Evolutionary conservation across 1,284 basidiomycete genomes (phyloP), one percentile per base, ranked within the genome.

Genomic region (Erythrobasidium hasegawianum): DNA sequence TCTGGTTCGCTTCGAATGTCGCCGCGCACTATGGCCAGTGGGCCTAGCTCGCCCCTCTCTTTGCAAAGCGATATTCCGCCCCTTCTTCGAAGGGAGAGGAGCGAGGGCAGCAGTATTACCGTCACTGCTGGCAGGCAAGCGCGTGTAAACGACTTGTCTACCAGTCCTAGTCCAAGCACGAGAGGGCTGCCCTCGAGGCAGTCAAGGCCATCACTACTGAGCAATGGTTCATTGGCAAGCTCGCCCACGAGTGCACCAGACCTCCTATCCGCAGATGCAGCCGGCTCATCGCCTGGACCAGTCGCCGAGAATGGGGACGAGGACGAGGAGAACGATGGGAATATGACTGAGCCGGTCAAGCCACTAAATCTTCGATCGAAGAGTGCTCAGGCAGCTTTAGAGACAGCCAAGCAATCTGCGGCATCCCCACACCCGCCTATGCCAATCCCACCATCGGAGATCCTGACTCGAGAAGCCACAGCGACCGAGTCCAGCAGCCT

Each of bases 321-420:
- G 14, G 43, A 47, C 4, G 43, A 47, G n/a, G n/a, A 18, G n/a
- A 24, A 47, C 43, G 43, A 47, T 24, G 43, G 43, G 4, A 47
- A 47, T 16, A 47, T 47, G 43, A 47, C 43, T 18, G 43, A 47
- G 14, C 43, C 43, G n/a, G 43, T 47, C 43, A 47, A 47, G 43
- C 43, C 43, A 7, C 43, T 47, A 8, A 47, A 47, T 24, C 16
- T 47, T 5, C 43, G 43, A 16, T 47, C 43, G 7, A 47, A 53
- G 50, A 53, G 50, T 26, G 50, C 50, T 20, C n/a, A 20, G 14
- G 22, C 50, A 22, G 50, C 50, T 16, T 20, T 29, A 16, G 18
- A 20, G 26, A 16, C 50, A 26, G n/a, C 50, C n/a, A 47, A n/a
- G 22, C 16, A 18, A 14, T 47, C 43, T 47, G 7, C 8, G 4